Evolutionary conservation across 495 filamentous ascomycete genomes (phyloP).

Genomic region (Aspergillus ostianus): DNA sequence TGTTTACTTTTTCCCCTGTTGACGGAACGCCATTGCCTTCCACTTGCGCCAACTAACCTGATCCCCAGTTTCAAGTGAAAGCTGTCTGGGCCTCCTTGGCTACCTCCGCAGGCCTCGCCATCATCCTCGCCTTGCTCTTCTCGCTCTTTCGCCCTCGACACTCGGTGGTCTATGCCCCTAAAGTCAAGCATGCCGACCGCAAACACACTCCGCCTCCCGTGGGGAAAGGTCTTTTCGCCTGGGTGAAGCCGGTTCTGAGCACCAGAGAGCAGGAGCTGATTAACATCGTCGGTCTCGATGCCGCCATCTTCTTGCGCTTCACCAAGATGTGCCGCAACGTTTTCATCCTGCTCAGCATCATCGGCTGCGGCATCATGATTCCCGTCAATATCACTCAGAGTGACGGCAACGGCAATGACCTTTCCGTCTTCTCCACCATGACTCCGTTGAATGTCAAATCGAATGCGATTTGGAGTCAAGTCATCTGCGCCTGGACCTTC

Average conservation of each 20-base stretch:
- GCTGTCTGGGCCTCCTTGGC: constrained; percentile 78
- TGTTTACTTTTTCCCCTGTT: constrained; percentile 13
- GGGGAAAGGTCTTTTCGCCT: constrained; percentile 81
- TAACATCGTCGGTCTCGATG: constrained; percentile 82
- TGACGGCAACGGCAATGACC: constrained; percentile 18
- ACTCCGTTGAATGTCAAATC: constrained; percentile 50
- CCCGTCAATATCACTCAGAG: constrained; percentile 72
- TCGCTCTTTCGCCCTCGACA: constrained; percentile 89
- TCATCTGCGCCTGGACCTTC: constrained; percentile 76
- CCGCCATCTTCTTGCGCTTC: constrained; percentile 84
- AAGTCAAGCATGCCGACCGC: constrained; percentile 86
- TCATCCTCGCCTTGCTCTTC: constrained; percentile 73
- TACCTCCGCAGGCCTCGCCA: constrained; percentile 73
- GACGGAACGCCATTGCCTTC: neutral
- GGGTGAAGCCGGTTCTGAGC: constrained; percentile 72
- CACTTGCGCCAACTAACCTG: constrained; percentile 11
- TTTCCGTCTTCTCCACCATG: constrained; percentile 48
- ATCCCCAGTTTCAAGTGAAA: constrained; percentile 52
- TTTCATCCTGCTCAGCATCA: constrained; percentile 67
- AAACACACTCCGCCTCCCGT: constrained; percentile 92
- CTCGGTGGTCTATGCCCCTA: constrained; percentile 87
- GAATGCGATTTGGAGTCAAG: constrained; percentile 71
- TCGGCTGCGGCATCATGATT: constrained; percentile 78
- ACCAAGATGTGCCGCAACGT: constrained; percentile 90
- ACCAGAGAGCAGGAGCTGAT: constrained; percentile 76